Conservation (phyloP, 2,329 filamentous ascomycete genomes). For the Colletotrichum tanaceti region DNA sequence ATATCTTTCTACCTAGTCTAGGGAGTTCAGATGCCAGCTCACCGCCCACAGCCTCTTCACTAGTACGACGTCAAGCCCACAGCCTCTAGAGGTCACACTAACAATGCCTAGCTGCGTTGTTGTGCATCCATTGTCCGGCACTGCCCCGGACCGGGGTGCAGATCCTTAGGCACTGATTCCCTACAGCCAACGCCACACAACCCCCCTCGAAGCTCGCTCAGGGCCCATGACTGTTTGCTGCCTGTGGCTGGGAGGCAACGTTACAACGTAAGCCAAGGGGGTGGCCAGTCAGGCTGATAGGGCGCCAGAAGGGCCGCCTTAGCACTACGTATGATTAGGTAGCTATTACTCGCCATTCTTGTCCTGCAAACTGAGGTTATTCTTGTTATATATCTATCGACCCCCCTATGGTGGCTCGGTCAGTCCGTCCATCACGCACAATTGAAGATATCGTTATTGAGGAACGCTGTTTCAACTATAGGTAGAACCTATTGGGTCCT, state of each 20-base stretch:
- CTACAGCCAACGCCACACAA: not conserved
- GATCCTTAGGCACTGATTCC: conserved; percentile 17
- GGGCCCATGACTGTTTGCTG: not conserved
- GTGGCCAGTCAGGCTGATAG: not conserved
- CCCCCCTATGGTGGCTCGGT: too few species aligned
- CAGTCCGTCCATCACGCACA: too few species aligned
- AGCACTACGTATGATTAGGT: too few species aligned
- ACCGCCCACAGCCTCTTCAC: conserved; percentile 21
- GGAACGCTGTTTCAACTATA: too few species aligned
- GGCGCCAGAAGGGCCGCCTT: too few species aligned
- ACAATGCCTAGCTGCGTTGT: conserved; percentile 1
- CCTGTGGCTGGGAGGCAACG: conserved; percentile 1
- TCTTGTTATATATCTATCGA: too few species aligned
- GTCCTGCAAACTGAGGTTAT: not conserved
- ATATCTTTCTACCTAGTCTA: not conserved
- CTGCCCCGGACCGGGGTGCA: not conserved
- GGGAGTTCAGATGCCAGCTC: not conserved
- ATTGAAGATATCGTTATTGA: too few species aligned
- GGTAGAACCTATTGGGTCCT: too few species aligned
- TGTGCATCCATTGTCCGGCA: conserved; percentile 4
- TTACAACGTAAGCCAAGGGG: not conserved
- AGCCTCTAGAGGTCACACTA: conserved; percentile 28
- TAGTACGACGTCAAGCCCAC: conserved; percentile 3
- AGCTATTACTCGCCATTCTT: not conserved
- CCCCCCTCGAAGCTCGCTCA: not conserved